These are phyloP conservation scores for Termitomyces sp. DNA, from an alignment of 768 basidiomycete genomes.

Conservation along the genomic window DNA sequence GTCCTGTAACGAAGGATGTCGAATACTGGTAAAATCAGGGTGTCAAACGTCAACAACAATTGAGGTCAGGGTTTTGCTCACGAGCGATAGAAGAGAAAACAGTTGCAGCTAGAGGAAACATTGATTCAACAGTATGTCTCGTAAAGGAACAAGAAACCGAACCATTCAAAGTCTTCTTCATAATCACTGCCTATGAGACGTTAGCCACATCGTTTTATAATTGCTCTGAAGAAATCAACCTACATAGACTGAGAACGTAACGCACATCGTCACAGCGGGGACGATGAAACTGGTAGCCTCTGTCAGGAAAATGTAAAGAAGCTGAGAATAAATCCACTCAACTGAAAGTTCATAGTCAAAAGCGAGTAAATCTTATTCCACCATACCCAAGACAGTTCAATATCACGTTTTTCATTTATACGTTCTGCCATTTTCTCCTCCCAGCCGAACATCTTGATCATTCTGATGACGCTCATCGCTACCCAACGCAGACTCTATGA, in stretches of 20 bases:
- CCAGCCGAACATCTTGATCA: slow-evolving; percentile 71
- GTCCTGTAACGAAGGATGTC: slow-evolving; percentile 49
- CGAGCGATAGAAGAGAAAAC: slow-evolving; percentile 12
- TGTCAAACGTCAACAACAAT: background rate
- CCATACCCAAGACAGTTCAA: slow-evolving; percentile 50
- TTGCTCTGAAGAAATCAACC: background rate
- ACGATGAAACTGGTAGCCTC: slow-evolving; percentile 39
- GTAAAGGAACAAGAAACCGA: background rate
- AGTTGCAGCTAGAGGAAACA: slow-evolving; percentile 4
- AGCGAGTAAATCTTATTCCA: slow-evolving; percentile 45
- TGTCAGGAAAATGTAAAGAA: background rate
- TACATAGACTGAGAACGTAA: slow-evolving; percentile 49
- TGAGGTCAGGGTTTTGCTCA: background rate
- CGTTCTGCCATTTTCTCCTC: slow-evolving; percentile 46
- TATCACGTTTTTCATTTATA: slow-evolving; percentile 51
- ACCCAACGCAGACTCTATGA: slow-evolving; percentile 15
- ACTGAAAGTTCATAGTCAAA: slow-evolving; percentile 36
- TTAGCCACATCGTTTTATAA: background rate
- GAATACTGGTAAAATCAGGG: slow-evolving; percentile 35
- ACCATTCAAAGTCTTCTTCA: slow-evolving; percentile 11
- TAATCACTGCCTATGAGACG: slow-evolving; percentile 6
- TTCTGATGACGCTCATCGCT: slow-evolving; percentile 53
- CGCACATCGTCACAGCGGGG: slow-evolving; percentile 59
- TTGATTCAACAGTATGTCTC: background rate
- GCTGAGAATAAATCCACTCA: slow-evolving; percentile 9